These are phyloP conservation scores for Serpula lacrymans DNA, from an alignment of 768 basidiomycete species.

Conservation along the genomic window DNA sequence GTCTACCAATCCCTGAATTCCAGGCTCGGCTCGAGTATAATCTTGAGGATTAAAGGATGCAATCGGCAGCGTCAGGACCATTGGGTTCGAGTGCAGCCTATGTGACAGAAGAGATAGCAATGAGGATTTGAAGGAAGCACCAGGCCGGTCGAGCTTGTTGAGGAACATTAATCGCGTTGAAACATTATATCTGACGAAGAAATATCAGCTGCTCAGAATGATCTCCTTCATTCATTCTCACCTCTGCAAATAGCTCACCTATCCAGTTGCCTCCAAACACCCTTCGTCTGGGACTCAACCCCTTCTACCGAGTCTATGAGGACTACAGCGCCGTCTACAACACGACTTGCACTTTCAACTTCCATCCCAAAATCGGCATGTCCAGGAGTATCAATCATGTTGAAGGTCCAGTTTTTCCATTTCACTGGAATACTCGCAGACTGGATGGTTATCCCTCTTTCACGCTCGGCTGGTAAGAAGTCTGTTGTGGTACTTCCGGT, in stretches of 20 bases:
- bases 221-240: no score
- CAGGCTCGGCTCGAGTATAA: conserved; percentile 74
- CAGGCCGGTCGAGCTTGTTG: conserved; percentile 86
- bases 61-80: conserved; percentile 68
- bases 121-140: conserved; percentile 74
- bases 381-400: conserved; percentile 87
- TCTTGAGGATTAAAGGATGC: conserved; percentile 68
- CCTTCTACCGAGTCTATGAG: conserved; percentile 89
- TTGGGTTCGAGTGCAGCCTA: conserved; percentile 71
- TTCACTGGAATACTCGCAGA: conserved; percentile 87
- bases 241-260: conserved; percentile 52
- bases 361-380: conserved; percentile 98
- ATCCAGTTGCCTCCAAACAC: conserved; percentile 85
- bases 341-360: conserved; percentile 88
- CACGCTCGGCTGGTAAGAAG: conserved; percentile 85
- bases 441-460: conserved; percentile 89
- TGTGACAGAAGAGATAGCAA: conserved; percentile 71
- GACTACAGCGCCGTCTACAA: conserved; percentile 87
- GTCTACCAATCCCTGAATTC: conserved; percentile 81
- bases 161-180: conserved; percentile 75
- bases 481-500: conserved; percentile 90
- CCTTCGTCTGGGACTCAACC: conserved; percentile 86
- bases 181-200: conserved; percentile 64
- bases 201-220: no score
- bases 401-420: conserved; percentile 84